Evolutionary conservation across 2,329 filamentous ascomycete species (phyloP), one percentile per base, ranked within the genome.

Genomic region (Microdochium nivale): DNA sequence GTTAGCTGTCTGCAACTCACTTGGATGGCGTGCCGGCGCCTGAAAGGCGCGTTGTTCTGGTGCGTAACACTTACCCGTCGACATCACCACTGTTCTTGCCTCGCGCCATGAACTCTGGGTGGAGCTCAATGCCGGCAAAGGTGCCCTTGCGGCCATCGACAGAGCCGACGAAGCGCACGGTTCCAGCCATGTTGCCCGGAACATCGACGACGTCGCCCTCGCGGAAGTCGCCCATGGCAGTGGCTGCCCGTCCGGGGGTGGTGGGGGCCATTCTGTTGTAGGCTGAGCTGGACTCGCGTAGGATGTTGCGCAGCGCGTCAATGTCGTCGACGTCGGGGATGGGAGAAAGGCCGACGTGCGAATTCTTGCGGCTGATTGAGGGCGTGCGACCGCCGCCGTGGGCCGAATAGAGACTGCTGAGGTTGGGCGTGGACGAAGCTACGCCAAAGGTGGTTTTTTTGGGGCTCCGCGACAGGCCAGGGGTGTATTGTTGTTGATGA

Each of bases 71-170:
- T 70, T 77, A 92, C 88, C 92, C 94, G 60, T 97, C 92, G 51
- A 97, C 94, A 67, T 96, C 91, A 56, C 94, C 94, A 62, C 81
- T 95, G 65, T 99, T 99, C 76, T 99, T 99, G 32, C 94, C 94
- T 64, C 87, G 82, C 49, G 78, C 69, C 32, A 90, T 88, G 72
- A 86, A 95, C 59, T 95, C 88, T 50, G 81, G 75, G 61, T 86
- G 83, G 56, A 99, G 77, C 69, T 99, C 94, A 33, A 99, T 88
- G 47, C 94, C 94, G 30, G 89, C 90, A 74, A 99, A 99, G 21
- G 81, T 80, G 49, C 94, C 94, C 59, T 87, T 90, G 74, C 96
- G 96, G 56, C 91, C 91, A 60, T 84, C 81, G 40, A 99, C 92
- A 37, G 77, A 76, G 46, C 94, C 94, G 55, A 97, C 76, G 65